Evolutionary conservation across 176 grass and related monocot species (phyloP).

Genomic region (Carex cristatella): DNA sequence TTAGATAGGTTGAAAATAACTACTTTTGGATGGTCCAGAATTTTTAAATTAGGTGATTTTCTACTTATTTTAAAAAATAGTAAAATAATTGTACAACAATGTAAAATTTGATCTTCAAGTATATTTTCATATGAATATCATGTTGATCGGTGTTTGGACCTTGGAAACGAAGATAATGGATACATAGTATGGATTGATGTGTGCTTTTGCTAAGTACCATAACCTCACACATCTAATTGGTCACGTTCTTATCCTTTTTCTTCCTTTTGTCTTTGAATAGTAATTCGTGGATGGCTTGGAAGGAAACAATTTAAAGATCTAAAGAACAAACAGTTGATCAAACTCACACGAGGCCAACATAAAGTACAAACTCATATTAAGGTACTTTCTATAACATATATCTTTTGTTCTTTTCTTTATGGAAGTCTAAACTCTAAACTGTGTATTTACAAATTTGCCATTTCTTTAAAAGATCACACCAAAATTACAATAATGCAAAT

Average conservation of each 20-base stretch:
- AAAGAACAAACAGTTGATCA: constrained; percentile 33
- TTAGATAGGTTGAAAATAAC: no score
- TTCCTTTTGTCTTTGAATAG: constrained; percentile 30
- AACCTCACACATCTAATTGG: not conserved
- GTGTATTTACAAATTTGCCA: not conserved
- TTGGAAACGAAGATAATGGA: no score
- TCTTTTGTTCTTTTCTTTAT: not conserved
- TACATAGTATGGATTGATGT: no score
- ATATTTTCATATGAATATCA: no score
- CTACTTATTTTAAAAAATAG: no score
- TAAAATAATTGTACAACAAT: no score
- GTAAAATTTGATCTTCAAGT: no score
- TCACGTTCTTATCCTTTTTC: constrained; percentile 27
- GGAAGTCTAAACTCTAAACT: not conserved
- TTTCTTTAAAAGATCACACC: not conserved
- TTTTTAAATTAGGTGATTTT: no score
- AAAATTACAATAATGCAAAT: constrained; percentile 1
- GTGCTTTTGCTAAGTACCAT: no score
- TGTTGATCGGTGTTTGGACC: no score
- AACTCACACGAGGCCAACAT: constrained; percentile 9
- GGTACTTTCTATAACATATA: constrained; percentile 20
- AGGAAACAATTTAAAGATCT: constrained; percentile 55
- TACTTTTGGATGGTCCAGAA: no score
- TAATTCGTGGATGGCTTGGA: constrained; percentile 58
- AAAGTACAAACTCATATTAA: constrained; percentile 25